Evolutionary conservation across 805 yeast genomes (phyloP).

Genomic region (Ogataea chonburiensis): DNA sequence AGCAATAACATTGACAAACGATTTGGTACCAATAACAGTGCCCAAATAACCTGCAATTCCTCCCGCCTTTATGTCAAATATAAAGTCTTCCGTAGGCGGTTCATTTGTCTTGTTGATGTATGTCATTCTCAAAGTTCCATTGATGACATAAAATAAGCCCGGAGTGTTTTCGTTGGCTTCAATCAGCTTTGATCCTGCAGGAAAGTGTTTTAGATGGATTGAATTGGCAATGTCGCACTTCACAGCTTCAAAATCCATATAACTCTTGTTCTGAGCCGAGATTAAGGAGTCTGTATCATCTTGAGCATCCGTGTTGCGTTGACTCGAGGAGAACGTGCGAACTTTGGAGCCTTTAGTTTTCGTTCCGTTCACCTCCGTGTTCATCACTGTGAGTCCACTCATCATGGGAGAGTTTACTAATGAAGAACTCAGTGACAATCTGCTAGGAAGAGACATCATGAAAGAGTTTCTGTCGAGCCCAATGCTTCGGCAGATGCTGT

Average conservation of each 20-base stretch:
- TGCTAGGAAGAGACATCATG: conserved; percentile 14
- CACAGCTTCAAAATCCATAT: conserved; percentile 46
- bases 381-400: conserved; percentile 19
- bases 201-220: conserved; percentile 53
- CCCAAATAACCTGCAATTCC: conserved; percentile 88
- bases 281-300: conserved; percentile 14
- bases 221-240: conserved; percentile 58
- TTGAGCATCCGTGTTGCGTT: background rate
- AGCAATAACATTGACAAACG: conserved; percentile 71
- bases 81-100: conserved; percentile 33
- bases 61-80: conserved; percentile 68
- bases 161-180: conserved; percentile 63
- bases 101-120: conserved; percentile 37
- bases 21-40: conserved; percentile 72
- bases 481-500: conserved; percentile 63
- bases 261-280: conserved; percentile 22
- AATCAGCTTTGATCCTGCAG: conserved; percentile 55
- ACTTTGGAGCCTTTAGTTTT: conserved; percentile 12
- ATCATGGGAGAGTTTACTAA: conserved; percentile 24
- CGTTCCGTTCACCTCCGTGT: background rate
- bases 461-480: conserved; percentile 51
- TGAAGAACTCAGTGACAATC: conserved; percentile 18
- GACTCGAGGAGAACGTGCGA: conserved; percentile 11
- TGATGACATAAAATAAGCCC: conserved; percentile 78
- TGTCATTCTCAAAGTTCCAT: conserved; percentile 70